A percentile compares a stretch with the other conserved stretches of the same genome.
phyloP scores from a whole-genome alignment of 2,329 filamentous ascomycete genomes.

The Exophiala lecanii-corni region DNA sequence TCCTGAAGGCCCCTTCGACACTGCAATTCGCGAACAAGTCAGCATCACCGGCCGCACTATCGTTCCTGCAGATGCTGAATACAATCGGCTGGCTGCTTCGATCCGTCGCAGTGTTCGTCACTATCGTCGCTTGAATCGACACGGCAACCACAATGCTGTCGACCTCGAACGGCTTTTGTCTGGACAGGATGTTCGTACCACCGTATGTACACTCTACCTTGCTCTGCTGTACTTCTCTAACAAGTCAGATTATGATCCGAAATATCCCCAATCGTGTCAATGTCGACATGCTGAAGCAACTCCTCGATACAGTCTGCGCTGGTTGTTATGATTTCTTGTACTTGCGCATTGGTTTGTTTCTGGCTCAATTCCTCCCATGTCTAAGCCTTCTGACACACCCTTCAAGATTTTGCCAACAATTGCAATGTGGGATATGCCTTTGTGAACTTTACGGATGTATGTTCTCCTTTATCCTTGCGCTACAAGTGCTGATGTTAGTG shows the following conservation, averaged over 20 bases:
- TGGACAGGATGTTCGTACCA: conserved; percentile 70
- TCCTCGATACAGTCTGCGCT: conserved; percentile 72
- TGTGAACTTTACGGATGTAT: conserved; percentile 84
- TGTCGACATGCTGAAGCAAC: conserved; percentile 66
- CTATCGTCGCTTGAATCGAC: conserved; percentile 18
- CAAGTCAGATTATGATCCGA: conserved; percentile 74
- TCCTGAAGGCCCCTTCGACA: not conserved
- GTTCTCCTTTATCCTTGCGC: conserved; percentile 29
- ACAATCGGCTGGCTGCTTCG: conserved; percentile 27
- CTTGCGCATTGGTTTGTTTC: conserved; percentile 63
- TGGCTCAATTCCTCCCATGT: conserved; percentile 18
- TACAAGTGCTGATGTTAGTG: too few species aligned
- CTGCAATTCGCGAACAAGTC: conserved; percentile 10
- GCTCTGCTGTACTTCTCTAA: conserved; percentile 11
- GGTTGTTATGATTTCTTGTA: conserved; percentile 95
- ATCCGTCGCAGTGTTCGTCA: conserved; percentile 16
- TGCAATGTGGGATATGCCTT: conserved; percentile 96
- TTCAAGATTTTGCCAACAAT: conserved; percentile 67
- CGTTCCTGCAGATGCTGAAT: conserved; percentile 33
- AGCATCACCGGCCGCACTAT: conserved; percentile 39
- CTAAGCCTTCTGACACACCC: not conserved
- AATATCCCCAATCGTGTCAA: conserved; percentile 92
- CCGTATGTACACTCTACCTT: conserved; percentile 46
- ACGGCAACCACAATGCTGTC: conserved; percentile 41
- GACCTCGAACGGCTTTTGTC: conserved; percentile 43